Evolutionary conservation across 192 early-diverging fungal species (phyloP).

Genomic region (Rhizophlyctis rosea): DNA sequence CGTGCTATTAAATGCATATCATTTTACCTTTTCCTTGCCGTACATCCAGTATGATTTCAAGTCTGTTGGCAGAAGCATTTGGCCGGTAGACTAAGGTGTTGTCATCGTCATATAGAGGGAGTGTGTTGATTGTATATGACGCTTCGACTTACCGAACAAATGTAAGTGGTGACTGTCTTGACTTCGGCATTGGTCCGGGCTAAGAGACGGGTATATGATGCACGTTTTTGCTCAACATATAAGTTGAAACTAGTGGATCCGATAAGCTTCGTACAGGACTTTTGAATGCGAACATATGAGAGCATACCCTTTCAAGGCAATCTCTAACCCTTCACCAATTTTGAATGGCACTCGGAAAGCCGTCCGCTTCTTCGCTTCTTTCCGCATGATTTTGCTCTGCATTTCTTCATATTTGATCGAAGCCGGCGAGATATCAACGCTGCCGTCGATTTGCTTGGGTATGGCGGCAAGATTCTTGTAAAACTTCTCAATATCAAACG

Average conservation of each 20-base stretch:
- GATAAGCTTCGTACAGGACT: not conserved
- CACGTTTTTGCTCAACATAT: slow-evolving; percentile 50
- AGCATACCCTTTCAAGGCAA: slow-evolving; percentile 66
- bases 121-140: slow-evolving; percentile 11
- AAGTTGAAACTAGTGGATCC: slow-evolving; percentile 49
- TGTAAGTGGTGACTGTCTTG: slow-evolving; percentile 51
- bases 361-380: slow-evolving; percentile 62
- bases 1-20: not conserved
- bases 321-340: slow-evolving; percentile 54
- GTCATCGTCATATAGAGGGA: not conserved
- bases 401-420: slow-evolving; percentile 48
- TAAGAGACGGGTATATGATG: slow-evolving; percentile 42
- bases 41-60: slow-evolving; percentile 67
- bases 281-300: slow-evolving; percentile 1
- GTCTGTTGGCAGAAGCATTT: slow-evolving; percentile 39
- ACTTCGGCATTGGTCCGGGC: slow-evolving; percentile 54
- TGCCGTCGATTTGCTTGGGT: slow-evolving; percentile 5
- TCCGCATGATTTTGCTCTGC: slow-evolving; percentile 48
- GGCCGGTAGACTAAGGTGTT: slow-evolving; percentile 20
- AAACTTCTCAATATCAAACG: slow-evolving; percentile 57
- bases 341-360: slow-evolving; percentile 60
- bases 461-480: slow-evolving; percentile 37
- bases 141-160: slow-evolving; percentile 53
- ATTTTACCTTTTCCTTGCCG: slow-evolving; percentile 62
- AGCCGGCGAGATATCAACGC: slow-evolving; percentile 11